These are phyloP conservation scores for Spatholobus suberectus DNA, from an alignment of 306 rosid genomes.

Conservation along the genomic window DNA sequence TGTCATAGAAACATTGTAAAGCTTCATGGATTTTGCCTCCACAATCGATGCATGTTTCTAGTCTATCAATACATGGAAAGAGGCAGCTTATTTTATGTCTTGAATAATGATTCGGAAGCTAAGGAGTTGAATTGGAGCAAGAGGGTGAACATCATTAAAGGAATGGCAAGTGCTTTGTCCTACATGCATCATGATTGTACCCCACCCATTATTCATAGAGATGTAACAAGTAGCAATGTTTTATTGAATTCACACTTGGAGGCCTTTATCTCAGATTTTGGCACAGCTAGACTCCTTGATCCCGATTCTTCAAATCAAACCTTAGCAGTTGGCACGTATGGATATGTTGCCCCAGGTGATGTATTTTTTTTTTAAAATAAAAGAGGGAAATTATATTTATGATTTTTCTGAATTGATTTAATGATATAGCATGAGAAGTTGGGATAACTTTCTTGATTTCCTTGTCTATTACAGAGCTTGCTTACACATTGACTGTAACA, in stretches of 20 bases:
- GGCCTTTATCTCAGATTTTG: background rate
- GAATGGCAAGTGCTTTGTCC: background rate
- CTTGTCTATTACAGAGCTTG: background rate
- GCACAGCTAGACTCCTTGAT: background rate
- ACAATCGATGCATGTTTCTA: no score
- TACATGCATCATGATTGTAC: background rate
- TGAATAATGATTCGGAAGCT: background rate
- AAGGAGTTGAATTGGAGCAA: background rate
- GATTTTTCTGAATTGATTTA: background rate
- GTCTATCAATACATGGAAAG: background rate
- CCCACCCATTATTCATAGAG: background rate
- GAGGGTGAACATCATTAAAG: background rate
- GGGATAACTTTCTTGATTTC: background rate
- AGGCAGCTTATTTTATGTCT: background rate
- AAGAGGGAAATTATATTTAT: background rate
- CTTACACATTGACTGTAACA: background rate
- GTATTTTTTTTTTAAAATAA: background rate
- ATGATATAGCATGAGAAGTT: background rate
- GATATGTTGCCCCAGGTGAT: conserved; percentile 5
- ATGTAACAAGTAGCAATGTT: background rate
- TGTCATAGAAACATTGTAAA: background rate
- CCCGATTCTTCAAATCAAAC: background rate
- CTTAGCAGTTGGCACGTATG: background rate
- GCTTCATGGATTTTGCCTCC: background rate
- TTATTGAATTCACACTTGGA: background rate